Conservation (phyloP, 2,329 filamentous ascomycete species). For the Aspergillus chevalieri region DNA sequence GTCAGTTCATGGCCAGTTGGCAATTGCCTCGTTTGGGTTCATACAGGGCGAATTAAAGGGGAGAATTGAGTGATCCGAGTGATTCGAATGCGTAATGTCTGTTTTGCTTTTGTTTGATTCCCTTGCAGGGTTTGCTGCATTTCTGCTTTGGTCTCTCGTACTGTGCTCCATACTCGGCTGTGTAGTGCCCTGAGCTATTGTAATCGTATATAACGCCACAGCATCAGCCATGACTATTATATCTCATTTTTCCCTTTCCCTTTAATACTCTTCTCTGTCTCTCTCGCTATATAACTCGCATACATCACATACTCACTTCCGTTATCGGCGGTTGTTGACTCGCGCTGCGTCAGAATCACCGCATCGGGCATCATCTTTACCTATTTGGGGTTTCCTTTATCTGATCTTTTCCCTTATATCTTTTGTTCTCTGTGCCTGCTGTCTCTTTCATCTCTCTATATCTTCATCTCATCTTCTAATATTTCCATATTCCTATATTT, state of each 20-base stretch:
- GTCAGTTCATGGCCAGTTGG: too few species aligned
- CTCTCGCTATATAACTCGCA: neutral
- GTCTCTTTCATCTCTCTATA: neutral
- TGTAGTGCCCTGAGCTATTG: neutral
- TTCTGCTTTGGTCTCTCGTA: too few species aligned
- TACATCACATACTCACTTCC: neutral
- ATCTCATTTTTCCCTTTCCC: neutral
- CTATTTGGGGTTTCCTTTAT: constrained; percentile 1
- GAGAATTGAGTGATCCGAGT: too few species aligned
- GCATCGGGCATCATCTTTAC: neutral
- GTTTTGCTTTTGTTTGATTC: too few species aligned
- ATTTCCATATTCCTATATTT: neutral
- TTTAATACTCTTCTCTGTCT: neutral
- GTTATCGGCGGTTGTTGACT: neutral
- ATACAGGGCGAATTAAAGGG: too few species aligned
- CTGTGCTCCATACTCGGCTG: neutral
- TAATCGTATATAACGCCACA: neutral
- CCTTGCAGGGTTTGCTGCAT: too few species aligned
- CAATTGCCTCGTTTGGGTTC: too few species aligned
- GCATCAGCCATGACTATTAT: neutral
- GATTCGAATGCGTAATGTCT: too few species aligned
- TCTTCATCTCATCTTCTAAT: neutral
- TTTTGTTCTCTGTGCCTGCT: neutral
- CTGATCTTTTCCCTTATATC: constrained; percentile 3
- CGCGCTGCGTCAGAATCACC: neutral